Conservation (phyloP, 2,329 filamentous ascomycete genomes). For the Stagonosporopsis tanaceti region DNA sequence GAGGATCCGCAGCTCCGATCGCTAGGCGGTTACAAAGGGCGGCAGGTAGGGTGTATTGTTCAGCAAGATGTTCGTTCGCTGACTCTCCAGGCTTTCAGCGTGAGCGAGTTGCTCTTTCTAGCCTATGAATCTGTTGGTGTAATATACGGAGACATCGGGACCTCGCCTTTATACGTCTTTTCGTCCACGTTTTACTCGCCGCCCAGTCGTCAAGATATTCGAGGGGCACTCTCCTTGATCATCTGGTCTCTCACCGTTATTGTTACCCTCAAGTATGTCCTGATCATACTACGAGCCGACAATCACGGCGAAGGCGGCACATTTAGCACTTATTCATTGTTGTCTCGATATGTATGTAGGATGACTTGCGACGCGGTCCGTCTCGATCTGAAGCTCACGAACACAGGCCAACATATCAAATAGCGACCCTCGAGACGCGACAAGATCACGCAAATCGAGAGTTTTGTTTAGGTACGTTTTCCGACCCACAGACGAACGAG, state of each 20-base stretch:
- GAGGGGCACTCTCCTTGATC: slow-evolving; percentile 72
- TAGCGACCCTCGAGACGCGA: slow-evolving; percentile 64
- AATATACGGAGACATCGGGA: slow-evolving; percentile 75
- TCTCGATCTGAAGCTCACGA: slow-evolving; percentile 26
- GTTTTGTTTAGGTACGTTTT: neutral
- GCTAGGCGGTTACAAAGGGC: slow-evolving; percentile 41
- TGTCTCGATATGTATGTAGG: slow-evolving; percentile 61
- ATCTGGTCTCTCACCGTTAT: slow-evolving; percentile 76
- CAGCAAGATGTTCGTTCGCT: slow-evolving; percentile 12
- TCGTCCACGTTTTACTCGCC: slow-evolving; percentile 70
- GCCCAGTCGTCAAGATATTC: slow-evolving; percentile 64
- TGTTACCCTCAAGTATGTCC: slow-evolving; percentile 73
- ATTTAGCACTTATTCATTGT: slow-evolving; percentile 71
- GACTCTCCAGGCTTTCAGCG: slow-evolving; percentile 34
- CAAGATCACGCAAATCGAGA: slow-evolving; percentile 57
- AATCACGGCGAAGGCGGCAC: slow-evolving; percentile 77
- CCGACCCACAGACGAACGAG: slow-evolving; percentile 49
- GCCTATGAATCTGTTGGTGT: slow-evolving; percentile 72
- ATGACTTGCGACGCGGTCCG: neutral
- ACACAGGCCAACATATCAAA: slow-evolving; percentile 67
- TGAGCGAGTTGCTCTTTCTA: slow-evolving; percentile 38
- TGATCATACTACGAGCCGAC: slow-evolving; percentile 71
- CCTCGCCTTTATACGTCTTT: slow-evolving; percentile 72
- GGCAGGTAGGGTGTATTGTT: slow-evolving; percentile 29
- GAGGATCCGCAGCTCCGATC: slow-evolving; percentile 46